A percentile compares a stretch with the other conserved stretches of the same genome.
phyloP scores from a whole-genome alignment of 2,329 filamentous ascomycete genomes.

The Trichoderma oligosporum region DNA sequence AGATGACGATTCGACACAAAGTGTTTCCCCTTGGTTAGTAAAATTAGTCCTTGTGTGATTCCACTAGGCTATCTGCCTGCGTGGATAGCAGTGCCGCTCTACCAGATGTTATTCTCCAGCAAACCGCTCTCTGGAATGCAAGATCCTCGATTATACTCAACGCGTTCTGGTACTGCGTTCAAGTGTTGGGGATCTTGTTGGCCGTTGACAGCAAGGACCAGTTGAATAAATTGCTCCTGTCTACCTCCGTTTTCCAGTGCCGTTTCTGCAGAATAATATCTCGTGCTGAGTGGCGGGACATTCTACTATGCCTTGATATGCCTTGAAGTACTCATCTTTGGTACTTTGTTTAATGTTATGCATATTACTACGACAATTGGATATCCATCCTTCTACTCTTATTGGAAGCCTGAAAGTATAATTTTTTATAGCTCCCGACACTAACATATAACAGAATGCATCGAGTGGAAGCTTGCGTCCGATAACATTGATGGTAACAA shows the following conservation, averaged over 20 bases:
- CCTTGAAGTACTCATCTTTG: too few relatives aligned
- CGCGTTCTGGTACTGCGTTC: too few relatives aligned
- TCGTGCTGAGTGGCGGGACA: neutral
- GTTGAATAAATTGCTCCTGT: neutral
- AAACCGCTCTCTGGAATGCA: neutral
- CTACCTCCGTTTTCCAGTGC: neutral
- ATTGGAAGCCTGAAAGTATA: neutral
- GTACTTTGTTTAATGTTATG: neutral
- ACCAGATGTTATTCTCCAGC: neutral
- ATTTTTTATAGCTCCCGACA: neutral
- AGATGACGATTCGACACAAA: neutral
- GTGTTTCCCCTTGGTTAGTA: neutral
- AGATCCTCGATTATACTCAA: too few relatives aligned
- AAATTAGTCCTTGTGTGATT: neutral
- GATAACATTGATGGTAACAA: too few relatives aligned
- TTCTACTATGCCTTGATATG: neutral
- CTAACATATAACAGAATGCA: neutral
- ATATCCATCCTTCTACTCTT: neutral
- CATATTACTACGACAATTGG: too few relatives aligned
- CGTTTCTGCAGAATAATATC: neutral
- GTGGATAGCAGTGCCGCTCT: neutral
- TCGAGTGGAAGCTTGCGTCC: too few relatives aligned
- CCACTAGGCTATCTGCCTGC: neutral
- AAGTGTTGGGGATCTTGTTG: neutral
- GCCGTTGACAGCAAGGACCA: neutral